These are phyloP conservation scores for Metarhizium sp. DNA, from an alignment of 2,329 filamentous ascomycete species.

Conservation along the genomic window DNA sequence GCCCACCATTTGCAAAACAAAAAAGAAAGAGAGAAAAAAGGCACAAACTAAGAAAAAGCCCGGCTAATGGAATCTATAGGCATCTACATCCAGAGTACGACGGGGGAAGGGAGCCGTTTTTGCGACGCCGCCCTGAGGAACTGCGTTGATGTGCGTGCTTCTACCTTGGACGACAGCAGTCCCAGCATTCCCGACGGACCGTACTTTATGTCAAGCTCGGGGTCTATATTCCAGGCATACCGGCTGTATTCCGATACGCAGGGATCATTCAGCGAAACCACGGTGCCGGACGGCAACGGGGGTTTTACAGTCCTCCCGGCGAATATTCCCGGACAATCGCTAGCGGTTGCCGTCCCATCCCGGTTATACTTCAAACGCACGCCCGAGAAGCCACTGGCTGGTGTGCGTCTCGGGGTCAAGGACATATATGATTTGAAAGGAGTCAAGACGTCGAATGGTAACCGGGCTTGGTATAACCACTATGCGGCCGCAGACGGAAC, in stretches of 20 bases:
- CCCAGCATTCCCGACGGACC: constrained; percentile 6
- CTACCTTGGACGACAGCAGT: background rate
- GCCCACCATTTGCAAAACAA: background rate
- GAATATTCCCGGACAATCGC: constrained; percentile 6
- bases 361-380: constrained; percentile 44
- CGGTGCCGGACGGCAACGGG: background rate
- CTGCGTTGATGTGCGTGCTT: background rate
- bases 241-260: constrained; percentile 14
- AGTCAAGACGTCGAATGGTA: constrained; percentile 42
- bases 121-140: background rate
- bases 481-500: constrained; percentile 38
- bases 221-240: constrained; percentile 10
- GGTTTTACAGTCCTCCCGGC: constrained; percentile 5
- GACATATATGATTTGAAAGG: constrained; percentile 50
- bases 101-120: background rate
- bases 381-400: constrained; percentile 40
- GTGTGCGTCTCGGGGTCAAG: constrained; percentile 48
- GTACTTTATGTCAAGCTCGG: constrained; percentile 9
- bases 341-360: constrained; percentile 39
- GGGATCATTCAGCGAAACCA: constrained; percentile 11
- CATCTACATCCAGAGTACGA: background rate
- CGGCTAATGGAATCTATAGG: background rate
- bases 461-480: constrained; percentile 45
- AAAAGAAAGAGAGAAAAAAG: too few species aligned
- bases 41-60: background rate